Base-by-base conservation (phyloP, 2,329 filamentous ascomycete genomes). In the Bipolaris oryzae region DNA sequence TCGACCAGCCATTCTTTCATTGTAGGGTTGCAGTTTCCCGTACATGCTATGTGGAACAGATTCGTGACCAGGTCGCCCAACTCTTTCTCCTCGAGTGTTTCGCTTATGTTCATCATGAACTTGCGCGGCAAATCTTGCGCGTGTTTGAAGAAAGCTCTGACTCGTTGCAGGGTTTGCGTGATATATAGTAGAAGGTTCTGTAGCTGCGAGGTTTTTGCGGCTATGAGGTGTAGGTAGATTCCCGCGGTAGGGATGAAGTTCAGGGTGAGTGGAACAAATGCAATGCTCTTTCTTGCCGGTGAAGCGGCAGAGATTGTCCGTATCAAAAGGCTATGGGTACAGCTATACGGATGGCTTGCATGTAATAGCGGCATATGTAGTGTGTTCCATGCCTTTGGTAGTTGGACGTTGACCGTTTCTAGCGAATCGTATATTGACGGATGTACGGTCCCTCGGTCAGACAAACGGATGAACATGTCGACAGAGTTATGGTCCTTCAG, bases 1-100 rank as follows among this genome's bases (percentile, higher is more conserved):
- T 96, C 92, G 4, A 93, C 86, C 1, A 99, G 82, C 89, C 96
- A 99, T 72, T 97, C 92, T 57, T 87, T 88, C 51, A 98, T 81
- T 18, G 86, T 84, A 9, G 86, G 84, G 50, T 89, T 87, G 23
- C 90, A 92, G 69, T 95, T 86, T 0, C 93, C 93, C 0, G 92
- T 96, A 28, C 92, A 87, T 5, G 92, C 89, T 0, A 94, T 84
- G 69, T 96, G 92, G 71, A 91, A 96, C 7, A 96, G 77, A 3
- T 90, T 91, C 43, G 91, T 86, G 0, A 90, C 85, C 47, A 96
- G 87, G 45, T 82, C 80, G 62, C 88, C 88, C 58, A 84, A 82
- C 10, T 81, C 80, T 41, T 87, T 85, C 52, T 89, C 86, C 46
- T 85, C 81, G 15, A 96, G 80, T 34, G 92, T 90, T 61, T 91